Evolutionary conservation across 192 early-diverging fungal species (phyloP).

Genomic region (Coemansia sp.): DNA sequence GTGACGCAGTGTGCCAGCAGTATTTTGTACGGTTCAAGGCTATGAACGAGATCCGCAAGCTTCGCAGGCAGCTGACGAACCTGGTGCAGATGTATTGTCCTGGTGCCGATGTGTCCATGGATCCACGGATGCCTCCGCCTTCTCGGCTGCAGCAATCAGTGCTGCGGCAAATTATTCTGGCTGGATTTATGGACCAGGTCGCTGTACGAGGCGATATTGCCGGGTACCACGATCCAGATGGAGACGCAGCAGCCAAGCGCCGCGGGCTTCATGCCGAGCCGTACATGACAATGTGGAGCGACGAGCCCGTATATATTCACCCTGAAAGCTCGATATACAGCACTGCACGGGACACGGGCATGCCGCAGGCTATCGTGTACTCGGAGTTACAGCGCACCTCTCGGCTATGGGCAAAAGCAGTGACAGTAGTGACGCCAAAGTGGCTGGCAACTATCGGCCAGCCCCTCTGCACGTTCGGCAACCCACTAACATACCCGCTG

Average conservation of each 20-base stretch:
- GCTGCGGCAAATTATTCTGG: constrained; percentile 82
- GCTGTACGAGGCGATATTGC: constrained; percentile 82
- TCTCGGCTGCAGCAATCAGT: constrained; percentile 64
- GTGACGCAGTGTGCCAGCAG: constrained; percentile 67
- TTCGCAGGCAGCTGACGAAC: constrained; percentile 71
- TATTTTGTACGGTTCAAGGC: constrained; percentile 87
- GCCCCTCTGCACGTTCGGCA: constrained; percentile 68
- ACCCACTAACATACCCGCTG: constrained; percentile 72
- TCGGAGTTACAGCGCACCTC: constrained; percentile 65
- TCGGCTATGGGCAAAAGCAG: constrained; percentile 66
- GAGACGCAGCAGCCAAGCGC: constrained; percentile 52
- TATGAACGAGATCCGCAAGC: constrained; percentile 75
- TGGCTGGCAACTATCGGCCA: constrained; percentile 82
- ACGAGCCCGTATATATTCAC: constrained; percentile 74
- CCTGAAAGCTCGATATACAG: constrained; percentile 64
- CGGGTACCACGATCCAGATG: constrained; percentile 42
- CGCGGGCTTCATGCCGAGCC: constrained; percentile 51
- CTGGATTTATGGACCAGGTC: constrained; percentile 91
- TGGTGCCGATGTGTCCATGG: constrained; percentile 56
- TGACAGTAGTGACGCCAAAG: constrained; percentile 70
- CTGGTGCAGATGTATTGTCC: constrained; percentile 66
- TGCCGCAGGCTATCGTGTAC: constrained; percentile 71
- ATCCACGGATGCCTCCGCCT: constrained; percentile 68
- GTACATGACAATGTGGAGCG: constrained; percentile 72
- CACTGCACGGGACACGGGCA: constrained; percentile 40